Conservation (phyloP, 2,329 filamentous ascomycete species). For the Apiospora malaysiana region DNA sequence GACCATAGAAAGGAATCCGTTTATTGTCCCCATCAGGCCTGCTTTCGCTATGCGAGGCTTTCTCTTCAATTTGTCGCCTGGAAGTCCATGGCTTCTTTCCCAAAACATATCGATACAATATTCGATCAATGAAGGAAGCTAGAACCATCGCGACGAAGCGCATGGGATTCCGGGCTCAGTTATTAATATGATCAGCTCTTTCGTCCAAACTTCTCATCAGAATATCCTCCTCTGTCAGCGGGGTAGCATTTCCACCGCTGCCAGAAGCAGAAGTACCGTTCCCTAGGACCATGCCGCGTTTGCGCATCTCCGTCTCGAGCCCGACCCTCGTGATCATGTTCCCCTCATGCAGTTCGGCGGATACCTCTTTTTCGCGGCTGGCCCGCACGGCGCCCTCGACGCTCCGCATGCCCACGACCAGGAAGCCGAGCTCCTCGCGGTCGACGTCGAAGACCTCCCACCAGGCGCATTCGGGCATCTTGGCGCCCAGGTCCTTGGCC, state of each 20-base stretch:
- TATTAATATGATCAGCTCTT: conserved; percentile 22
- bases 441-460: conserved; percentile 99
- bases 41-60: neutral
- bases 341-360: conserved; percentile 45
- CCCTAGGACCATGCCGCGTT: conserved; percentile 48
- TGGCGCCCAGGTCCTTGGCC: conserved; percentile 75
- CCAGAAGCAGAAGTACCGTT: conserved; percentile 27
- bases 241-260: neutral
- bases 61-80: neutral
- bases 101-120: neutral
- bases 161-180: neutral
- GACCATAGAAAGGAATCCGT: neutral
- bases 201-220: conserved; percentile 27
- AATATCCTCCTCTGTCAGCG: conserved; percentile 24
- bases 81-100: neutral
- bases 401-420: conserved; percentile 86
- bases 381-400: conserved; percentile 71
- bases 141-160: neutral
- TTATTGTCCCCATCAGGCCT: neutral
- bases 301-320: conserved; percentile 65
- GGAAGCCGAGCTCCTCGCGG: conserved; percentile 89
- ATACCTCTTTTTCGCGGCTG: conserved; percentile 60
- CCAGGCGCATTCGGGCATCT: conserved; percentile 86
- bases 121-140: neutral
- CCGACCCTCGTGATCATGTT: conserved; percentile 64